Conservation (phyloP, 768 basidiomycete species). For the Xerocomus spinulosus region DNA sequence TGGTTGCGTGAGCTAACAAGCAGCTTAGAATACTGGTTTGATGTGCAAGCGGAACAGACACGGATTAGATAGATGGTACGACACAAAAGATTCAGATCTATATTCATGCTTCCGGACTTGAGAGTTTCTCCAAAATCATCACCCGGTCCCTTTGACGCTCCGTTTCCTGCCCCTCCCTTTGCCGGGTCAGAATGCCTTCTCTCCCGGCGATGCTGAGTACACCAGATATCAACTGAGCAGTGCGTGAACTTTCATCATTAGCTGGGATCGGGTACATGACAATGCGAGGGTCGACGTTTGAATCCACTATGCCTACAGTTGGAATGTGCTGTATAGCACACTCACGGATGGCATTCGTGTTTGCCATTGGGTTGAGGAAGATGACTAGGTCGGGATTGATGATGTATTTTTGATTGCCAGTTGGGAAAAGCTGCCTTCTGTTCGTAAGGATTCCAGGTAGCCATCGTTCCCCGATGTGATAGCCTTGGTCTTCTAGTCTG, state of each 20-base stretch:
- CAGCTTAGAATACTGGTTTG: conserved; percentile 62
- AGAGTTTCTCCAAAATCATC: conserved; percentile 24
- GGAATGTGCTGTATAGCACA: conserved; percentile 87
- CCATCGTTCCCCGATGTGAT: conserved; percentile 85
- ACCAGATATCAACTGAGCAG: conserved; percentile 87
- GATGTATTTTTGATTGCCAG: conserved; percentile 47
- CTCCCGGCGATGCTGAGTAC: conserved; percentile 85
- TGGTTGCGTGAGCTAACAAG: conserved; percentile 16
- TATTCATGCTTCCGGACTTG: conserved; percentile 15
- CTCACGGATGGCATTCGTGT: conserved; percentile 85
- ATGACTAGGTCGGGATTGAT: conserved; percentile 84
- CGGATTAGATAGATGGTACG: conserved; percentile 22
- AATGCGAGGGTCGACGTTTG: conserved; percentile 90
- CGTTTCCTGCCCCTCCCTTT: conserved; percentile 25
- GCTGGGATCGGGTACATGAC: conserved; percentile 99
- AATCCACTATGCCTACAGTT: conserved; percentile 91
- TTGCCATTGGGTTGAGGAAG: conserved; percentile 84
- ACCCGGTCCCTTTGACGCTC: conserved; percentile 24
- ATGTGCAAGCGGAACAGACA: conserved; percentile 49
- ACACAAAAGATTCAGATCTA: conserved; percentile 3
- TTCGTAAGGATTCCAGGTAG: conserved; percentile 95
- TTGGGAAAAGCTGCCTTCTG: conserved; percentile 67
- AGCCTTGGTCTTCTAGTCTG: conserved; percentile 76
- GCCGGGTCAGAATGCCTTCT: conserved; percentile 56
- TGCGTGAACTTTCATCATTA: conserved; percentile 92